Conservation (phyloP, 768 basidiomycete genomes). For the Tylopilus cervinicoccineus region DNA sequence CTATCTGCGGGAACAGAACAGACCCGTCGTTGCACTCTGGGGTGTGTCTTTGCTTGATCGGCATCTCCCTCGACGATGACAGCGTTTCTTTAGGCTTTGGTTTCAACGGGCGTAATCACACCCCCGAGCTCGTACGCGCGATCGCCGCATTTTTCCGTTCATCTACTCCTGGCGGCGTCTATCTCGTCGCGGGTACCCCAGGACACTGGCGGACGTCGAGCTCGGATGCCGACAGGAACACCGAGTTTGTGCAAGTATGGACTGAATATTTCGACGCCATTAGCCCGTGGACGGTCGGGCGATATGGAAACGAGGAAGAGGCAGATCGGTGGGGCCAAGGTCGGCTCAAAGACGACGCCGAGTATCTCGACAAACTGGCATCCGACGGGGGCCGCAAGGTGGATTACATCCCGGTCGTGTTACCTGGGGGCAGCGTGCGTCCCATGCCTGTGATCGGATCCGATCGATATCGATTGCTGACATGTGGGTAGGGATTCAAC, state of each 20-base stretch:
- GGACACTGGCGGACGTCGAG: conserved; percentile 72
- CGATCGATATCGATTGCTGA: neutral
- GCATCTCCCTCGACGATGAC: neutral
- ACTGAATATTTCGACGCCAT: conserved; percentile 76
- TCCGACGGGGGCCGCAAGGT: conserved; percentile 48
- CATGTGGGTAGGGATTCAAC: conserved; percentile 54
- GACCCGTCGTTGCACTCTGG: conserved; percentile 73
- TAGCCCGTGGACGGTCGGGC: conserved; percentile 80
- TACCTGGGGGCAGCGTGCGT: conserved; percentile 79
- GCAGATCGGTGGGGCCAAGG: conserved; percentile 61
- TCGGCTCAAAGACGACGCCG: conserved; percentile 61
- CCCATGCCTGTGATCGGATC: neutral
- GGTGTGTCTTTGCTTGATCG: conserved; percentile 34
- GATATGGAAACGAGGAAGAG: conserved; percentile 55
- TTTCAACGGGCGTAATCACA: conserved; percentile 56
- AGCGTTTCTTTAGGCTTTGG: conserved; percentile 55
- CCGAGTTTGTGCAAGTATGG: conserved; percentile 65
- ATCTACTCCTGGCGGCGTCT: conserved; percentile 68
- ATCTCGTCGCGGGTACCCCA: conserved; percentile 68
- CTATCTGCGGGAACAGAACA: conserved; percentile 67
- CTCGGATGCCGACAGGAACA: conserved; percentile 67
- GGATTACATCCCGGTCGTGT: conserved; percentile 81
- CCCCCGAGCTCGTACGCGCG: conserved; percentile 52
- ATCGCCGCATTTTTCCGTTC: conserved; percentile 56
- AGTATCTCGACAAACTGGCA: conserved; percentile 49